These are phyloP conservation scores for Lactarius akahatsu DNA, from an alignment of 768 basidiomycete genomes.

Conservation along the genomic window DNA sequence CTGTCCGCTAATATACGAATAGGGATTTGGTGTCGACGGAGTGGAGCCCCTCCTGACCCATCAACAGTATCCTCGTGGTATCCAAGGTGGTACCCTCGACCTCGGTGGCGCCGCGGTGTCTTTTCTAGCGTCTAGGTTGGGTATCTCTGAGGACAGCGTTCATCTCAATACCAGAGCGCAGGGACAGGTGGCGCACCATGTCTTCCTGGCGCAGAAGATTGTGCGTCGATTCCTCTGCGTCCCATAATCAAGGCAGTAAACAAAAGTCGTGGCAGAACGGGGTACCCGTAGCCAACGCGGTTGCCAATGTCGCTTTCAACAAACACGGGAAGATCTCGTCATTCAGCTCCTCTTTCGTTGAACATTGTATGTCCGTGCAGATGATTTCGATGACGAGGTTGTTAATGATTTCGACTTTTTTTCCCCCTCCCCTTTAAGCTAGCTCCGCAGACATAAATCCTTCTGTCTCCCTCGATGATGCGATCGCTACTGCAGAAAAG, in stretches of 20 bases:
- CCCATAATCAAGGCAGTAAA: neutral
- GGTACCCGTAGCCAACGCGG: constrained; percentile 41
- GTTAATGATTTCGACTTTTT: neutral
- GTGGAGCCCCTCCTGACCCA: constrained; percentile 31
- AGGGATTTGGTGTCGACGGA: constrained; percentile 33
- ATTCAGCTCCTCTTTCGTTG: constrained; percentile 49
- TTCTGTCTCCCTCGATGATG: constrained; percentile 38
- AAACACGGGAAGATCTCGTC: constrained; percentile 42
- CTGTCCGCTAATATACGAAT: neutral
- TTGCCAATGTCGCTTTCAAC: constrained; percentile 48
- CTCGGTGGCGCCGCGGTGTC: constrained; percentile 30
- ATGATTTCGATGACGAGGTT: neutral
- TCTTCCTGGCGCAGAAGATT: constrained; percentile 32
- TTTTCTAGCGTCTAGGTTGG: constrained; percentile 32
- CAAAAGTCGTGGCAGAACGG: constrained; percentile 32
- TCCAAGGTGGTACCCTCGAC: constrained; percentile 14
- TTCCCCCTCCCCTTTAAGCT: neutral
- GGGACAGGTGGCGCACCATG: constrained; percentile 27
- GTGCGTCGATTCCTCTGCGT: constrained; percentile 19
- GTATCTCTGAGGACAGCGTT: constrained; percentile 26
- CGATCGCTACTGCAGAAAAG: constrained; percentile 41
- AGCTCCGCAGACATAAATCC: constrained; percentile 38
- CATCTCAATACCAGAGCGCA: constrained; percentile 27
- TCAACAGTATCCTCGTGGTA: constrained; percentile 21
- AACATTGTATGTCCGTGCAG: constrained; percentile 36